Conservation (phyloP, 1,284 basidiomycete genomes). For the Boletus semigastroideus region DNA sequence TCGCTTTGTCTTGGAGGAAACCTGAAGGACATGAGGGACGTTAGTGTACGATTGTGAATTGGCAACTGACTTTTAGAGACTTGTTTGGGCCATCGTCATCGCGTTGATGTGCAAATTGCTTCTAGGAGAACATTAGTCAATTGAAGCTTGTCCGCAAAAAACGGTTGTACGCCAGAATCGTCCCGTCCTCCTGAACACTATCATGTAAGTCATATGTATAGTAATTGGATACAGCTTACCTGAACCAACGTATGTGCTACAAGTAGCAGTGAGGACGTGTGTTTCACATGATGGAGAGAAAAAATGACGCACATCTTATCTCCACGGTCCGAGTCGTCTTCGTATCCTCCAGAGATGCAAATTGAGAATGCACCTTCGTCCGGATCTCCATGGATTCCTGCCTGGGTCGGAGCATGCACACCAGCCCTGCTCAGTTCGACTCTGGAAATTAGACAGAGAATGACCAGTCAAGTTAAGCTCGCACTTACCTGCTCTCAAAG, state of each 20-base stretch:
- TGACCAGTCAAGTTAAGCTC: too few relatives aligned
- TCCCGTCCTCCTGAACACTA: not conserved
- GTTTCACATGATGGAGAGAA: not conserved
- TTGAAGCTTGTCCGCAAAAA: not conserved
- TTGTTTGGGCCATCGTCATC: conserved; percentile 34
- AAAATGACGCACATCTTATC: conserved; percentile 38
- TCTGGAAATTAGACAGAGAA: conserved; percentile 7
- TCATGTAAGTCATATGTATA: not conserved
- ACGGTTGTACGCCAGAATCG: conserved; percentile 12
- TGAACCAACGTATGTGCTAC: conserved; percentile 43
- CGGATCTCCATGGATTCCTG: conserved; percentile 29
- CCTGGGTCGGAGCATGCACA: conserved; percentile 17
- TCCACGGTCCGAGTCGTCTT: conserved; percentile 41
- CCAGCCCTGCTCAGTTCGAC: conserved; percentile 6
- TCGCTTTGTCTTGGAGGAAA: conserved; percentile 33
- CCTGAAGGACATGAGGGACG: conserved; percentile 12
- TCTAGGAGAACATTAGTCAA: conserved; percentile 2
- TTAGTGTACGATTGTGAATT: not conserved
- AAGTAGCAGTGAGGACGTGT: not conserved
- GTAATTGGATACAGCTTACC: not conserved
- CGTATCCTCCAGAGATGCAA: conserved; percentile 42
- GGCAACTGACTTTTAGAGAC: conserved; percentile 30
- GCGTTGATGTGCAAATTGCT: conserved; percentile 36
- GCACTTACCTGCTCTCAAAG: not conserved
- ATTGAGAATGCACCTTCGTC: conserved; percentile 40